A percentile compares a stretch with the other conserved stretches of the same genome.
Conservation (phyloP, 176 grass and related monocot species). For the Luzula sylvatica region DNA sequence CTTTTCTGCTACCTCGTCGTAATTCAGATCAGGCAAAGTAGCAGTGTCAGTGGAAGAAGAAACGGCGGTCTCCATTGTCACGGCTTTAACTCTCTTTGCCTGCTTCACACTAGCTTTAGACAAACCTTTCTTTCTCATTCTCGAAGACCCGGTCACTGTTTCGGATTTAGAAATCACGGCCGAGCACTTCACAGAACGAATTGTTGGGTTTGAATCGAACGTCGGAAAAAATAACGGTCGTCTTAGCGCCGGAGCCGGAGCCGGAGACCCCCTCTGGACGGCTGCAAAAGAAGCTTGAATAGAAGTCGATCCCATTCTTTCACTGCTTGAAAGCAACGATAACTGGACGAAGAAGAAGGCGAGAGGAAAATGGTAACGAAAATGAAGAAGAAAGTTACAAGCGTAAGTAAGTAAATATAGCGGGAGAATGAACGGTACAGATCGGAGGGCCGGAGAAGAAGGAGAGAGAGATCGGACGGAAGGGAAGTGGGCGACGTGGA, state of each 20-base stretch:
- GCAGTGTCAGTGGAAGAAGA: slow-evolving; percentile 10
- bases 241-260: too few relatives aligned
- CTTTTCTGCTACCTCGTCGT: slow-evolving; percentile 69
- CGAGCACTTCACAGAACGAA: slow-evolving; percentile 35
- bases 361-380: background rate
- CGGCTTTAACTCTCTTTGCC: background rate
- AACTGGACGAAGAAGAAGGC: slow-evolving; percentile 1
- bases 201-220: slow-evolving; percentile 7
- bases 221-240: slow-evolving; percentile 26
- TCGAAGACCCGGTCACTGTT: slow-evolving; percentile 24
- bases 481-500: background rate
- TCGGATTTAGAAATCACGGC: slow-evolving; percentile 38
- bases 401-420: slow-evolving; percentile 18
- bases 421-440: background rate
- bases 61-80: background rate
- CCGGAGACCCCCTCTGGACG: slow-evolving; percentile 7
- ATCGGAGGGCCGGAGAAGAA: slow-evolving; percentile 16
- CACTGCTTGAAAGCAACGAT: background rate
- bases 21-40: slow-evolving; percentile 33
- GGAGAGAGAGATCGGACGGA: slow-evolving; percentile 19
- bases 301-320: slow-evolving; percentile 21
- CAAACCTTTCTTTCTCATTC: slow-evolving; percentile 15
- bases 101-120: background rate
- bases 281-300: slow-evolving; percentile 27
- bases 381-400: background rate